phyloP scores from a whole-genome alignment of 2,329 filamentous ascomycete genomes.

The Sporothrix protearum region DNA sequence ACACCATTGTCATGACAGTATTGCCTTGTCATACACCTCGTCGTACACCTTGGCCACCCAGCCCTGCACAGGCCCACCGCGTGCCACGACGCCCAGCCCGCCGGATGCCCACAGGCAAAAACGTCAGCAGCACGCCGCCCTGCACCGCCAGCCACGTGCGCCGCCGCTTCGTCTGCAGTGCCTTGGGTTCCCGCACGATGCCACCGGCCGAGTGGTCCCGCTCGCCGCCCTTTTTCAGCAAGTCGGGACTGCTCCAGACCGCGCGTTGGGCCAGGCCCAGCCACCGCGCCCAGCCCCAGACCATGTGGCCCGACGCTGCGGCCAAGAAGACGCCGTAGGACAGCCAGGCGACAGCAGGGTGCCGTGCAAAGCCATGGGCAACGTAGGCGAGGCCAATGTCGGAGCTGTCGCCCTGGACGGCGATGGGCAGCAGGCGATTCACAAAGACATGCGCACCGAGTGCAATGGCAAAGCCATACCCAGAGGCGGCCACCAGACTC shows the following conservation, averaged over 20 bases:
- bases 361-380: constrained; percentile 75
- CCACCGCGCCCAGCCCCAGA: constrained; percentile 85
- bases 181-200: constrained; percentile 45
- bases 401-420: constrained; percentile 78
- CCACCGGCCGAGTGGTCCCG: not conserved
- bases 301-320: constrained; percentile 70
- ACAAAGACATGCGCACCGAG: constrained; percentile 69
- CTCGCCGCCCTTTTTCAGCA: not conserved
- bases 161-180: constrained; percentile 43
- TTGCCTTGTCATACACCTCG: constrained; percentile 52
- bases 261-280: constrained; percentile 60
- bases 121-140: constrained; percentile 53
- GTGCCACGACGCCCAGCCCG: constrained; percentile 72
- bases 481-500: constrained; percentile 66
- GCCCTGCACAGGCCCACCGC: constrained; percentile 64
- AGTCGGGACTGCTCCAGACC: constrained; percentile 39
- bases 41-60: constrained; percentile 83
- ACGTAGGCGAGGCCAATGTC: constrained; percentile 81
- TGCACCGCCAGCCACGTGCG: constrained; percentile 71
- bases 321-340: constrained; percentile 67
- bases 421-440: constrained; percentile 71
- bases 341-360: constrained; percentile 61
- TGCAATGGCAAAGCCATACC: constrained; percentile 65
- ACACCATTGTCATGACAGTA: constrained; percentile 6
- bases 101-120: constrained; percentile 76